A percentile compares a stretch with the other conserved stretches of the same genome.
Conservation (phyloP, 2,329 filamentous ascomycete genomes). For the Polychaeton citri region DNA sequence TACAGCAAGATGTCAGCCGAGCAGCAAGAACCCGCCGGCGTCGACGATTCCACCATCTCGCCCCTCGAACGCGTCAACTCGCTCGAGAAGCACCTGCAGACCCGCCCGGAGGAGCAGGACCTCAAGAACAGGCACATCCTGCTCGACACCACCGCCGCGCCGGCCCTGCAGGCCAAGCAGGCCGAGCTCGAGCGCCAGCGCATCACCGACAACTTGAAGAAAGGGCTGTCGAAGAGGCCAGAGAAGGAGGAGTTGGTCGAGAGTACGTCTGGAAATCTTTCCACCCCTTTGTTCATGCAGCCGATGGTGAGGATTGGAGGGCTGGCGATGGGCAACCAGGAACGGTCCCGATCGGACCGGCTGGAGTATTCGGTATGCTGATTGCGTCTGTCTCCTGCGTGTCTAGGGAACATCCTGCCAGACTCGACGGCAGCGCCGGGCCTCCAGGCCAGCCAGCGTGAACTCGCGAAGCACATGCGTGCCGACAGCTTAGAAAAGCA, state of each 20-base stretch:
- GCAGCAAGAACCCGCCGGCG: no score
- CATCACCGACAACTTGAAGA: slow-evolving; percentile 50
- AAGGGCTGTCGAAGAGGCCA: slow-evolving; percentile 48
- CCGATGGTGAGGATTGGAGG: neutral
- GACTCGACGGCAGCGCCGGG: slow-evolving; percentile 64
- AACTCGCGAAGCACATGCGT: slow-evolving; percentile 80
- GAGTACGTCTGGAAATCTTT: slow-evolving; percentile 38
- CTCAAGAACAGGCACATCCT: slow-evolving; percentile 57
- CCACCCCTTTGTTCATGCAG: slow-evolving; percentile 2
- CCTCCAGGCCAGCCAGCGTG: slow-evolving; percentile 65
- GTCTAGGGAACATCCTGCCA: slow-evolving; percentile 70
- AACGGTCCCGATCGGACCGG: no score
- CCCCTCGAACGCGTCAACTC: slow-evolving; percentile 13
- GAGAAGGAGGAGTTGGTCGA: slow-evolving; percentile 67
- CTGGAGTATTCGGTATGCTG: no score
- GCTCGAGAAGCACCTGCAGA: slow-evolving; percentile 26
- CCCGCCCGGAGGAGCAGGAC: slow-evolving; percentile 41
- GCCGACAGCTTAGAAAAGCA: slow-evolving; percentile 79
- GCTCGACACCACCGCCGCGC: slow-evolving; percentile 52
- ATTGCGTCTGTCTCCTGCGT: slow-evolving; percentile 2
- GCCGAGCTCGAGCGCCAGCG: slow-evolving; percentile 53
- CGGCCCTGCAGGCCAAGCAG: slow-evolving; percentile 50
- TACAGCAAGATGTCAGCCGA: no score
- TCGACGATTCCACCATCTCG: slow-evolving; percentile 6
- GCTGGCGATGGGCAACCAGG: neutral